Base-by-base conservation (phyloP, 495 filamentous ascomycete species). In the Zalerion maritima region DNA sequence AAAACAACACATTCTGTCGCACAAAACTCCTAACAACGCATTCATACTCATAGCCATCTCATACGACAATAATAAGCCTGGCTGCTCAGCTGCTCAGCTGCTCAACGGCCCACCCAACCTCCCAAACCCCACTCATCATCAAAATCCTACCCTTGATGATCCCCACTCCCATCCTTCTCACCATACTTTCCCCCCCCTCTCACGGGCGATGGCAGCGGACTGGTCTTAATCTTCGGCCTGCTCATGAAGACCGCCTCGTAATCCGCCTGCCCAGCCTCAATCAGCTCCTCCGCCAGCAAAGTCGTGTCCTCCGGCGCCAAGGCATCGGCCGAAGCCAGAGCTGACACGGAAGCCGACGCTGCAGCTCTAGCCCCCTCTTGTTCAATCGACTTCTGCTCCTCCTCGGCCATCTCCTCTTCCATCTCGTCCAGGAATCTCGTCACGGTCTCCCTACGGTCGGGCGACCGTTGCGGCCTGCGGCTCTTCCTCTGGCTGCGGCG, bases 211-310 rank as follows among this genome's bases (percentile, higher is more conserved):
- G 65, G 57, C 3, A 73, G 49, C n/a, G 82, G 81, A 54, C 84
- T 91, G 5, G 62, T 62, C 30, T 73, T 77, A 31, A 94, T 64
- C 38, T 75, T 78, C 1, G 85, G 85, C 36, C 85, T 52, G 21
- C 80, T 83, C 54, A 74, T 84, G 53, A 94, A 94, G 1, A 94
- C 75, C 29, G 76, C 79, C 27, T 79, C 76, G 45, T 89, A 85
- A 40, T 81, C 78, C 10, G 73, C 74, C 28, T 75, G 69, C n/a
- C 36, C 49, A 35, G 16, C 28, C 33, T 58, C 17, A 2, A 52
- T 43, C 7, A 54, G 31, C 13, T 46, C 47, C 9, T 53, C 52
- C 1, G 40, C 32, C 22, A 54, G 32, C 4, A 42, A 44, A 0
- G 42, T 24, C n/a, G n/a, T n/a, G 40, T 77, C 71, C 14, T 58